Percentiles rank a stretch among this genome's conserved stretches.
Evolutionary conservation across 371 early-diverging fungal genomes (phyloP).

Genomic region (Lichtheimia corymbifera): DNA sequence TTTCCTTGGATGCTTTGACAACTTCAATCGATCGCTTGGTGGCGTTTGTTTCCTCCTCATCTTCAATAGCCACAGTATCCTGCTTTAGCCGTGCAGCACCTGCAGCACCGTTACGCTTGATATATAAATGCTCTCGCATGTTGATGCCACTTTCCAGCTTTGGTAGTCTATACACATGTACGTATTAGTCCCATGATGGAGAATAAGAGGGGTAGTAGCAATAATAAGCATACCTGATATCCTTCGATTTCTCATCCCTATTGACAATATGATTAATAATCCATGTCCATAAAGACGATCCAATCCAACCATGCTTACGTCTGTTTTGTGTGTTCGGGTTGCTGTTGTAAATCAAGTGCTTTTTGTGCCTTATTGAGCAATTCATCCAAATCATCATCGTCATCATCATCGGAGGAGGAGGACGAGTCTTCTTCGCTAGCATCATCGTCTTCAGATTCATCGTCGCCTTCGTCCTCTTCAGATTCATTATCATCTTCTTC

Average conservation of each 20-base stretch:
- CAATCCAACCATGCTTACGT: constrained; percentile 23
- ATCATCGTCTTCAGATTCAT: not conserved
- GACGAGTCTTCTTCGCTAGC: constrained; percentile 7
- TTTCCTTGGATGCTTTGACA: constrained; percentile 9
- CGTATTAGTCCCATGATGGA: not conserved
- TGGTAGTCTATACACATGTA: constrained; percentile 21
- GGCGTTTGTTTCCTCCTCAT: constrained; percentile 17
- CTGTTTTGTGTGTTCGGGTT: constrained; percentile 17
- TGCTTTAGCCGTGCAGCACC: constrained; percentile 18
- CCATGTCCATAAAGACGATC: constrained; percentile 16
- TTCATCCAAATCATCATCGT: constrained; percentile 48
- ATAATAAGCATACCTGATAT: not conserved
- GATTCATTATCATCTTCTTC: constrained; percentile 8
- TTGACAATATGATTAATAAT: not conserved
- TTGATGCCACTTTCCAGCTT: constrained; percentile 43
- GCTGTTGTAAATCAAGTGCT: constrained; percentile 37
- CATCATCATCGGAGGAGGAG: too few relatives aligned
- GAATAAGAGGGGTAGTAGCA: not conserved
- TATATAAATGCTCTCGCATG: constrained; percentile 29
- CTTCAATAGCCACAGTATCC: constrained; percentile 25
- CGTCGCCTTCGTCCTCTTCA: constrained; percentile 2
- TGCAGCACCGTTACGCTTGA: constrained; percentile 13
- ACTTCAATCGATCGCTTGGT: constrained; percentile 4
- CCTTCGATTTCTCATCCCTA: not conserved
- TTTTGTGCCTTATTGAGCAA: constrained; percentile 51